Evolutionary conservation across 805 yeast genomes (phyloP).

Genomic region (Zygosaccharomyces kombuchaensis): DNA sequence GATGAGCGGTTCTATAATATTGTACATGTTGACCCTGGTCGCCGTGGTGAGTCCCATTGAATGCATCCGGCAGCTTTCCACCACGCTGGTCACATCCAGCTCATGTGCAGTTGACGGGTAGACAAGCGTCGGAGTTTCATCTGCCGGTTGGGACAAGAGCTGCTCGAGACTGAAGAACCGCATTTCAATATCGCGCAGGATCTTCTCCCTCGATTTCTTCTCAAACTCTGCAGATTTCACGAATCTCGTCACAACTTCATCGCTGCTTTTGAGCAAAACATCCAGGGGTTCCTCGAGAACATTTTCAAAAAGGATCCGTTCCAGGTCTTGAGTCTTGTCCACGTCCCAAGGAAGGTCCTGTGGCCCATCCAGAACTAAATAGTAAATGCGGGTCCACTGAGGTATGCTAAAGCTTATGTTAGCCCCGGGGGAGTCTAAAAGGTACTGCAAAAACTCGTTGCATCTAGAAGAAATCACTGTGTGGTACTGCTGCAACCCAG

Average conservation of each 20-base stretch:
- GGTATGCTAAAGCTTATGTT: constrained; percentile 11
- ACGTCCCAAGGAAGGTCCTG: constrained; percentile 17
- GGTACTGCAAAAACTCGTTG: constrained; percentile 11
- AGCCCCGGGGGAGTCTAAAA: constrained; percentile 12
- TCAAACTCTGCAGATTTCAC: constrained; percentile 13
- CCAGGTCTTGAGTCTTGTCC: constrained; percentile 2
- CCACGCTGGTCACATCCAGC: constrained; percentile 7
- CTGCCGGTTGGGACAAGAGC: not conserved
- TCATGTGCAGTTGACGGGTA: not conserved
- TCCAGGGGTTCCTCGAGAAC: constrained; percentile 17
- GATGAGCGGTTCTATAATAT: constrained; percentile 9
- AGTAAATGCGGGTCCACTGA: constrained; percentile 23
- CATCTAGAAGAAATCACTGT: constrained; percentile 12
- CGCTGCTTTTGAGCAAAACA: constrained; percentile 7
- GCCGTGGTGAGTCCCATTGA: constrained; percentile 15
- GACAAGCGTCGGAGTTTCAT: not conserved
- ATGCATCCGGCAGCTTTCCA: constrained; percentile 11
- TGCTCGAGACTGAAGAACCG: constrained; percentile 10
- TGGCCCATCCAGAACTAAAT: constrained; percentile 9
- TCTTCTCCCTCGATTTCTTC: constrained; percentile 9
- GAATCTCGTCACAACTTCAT: constrained; percentile 13
- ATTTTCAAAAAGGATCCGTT: constrained; percentile 11
- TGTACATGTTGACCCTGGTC: constrained; percentile 11
- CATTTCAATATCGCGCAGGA: constrained; percentile 9
- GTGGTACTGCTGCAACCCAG: constrained; percentile 4